Percentiles rank a stretch among this genome's conserved stretches.
Evolutionary conservation across 495 filamentous ascomycete genomes (phyloP).

Genomic region (Collariella sp.): DNA sequence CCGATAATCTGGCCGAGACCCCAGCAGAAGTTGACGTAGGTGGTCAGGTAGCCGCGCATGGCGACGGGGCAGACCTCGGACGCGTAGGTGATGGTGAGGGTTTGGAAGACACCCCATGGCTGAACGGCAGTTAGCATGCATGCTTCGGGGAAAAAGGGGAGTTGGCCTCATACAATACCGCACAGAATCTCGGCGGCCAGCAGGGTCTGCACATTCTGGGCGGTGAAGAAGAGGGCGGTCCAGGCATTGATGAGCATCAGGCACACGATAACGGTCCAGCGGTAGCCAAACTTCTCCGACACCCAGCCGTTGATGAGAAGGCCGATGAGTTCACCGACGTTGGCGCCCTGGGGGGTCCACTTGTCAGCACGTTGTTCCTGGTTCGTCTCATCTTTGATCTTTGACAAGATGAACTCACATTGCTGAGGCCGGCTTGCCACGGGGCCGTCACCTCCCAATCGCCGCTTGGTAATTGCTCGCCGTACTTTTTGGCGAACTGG

Average conservation of each 20-base stretch:
- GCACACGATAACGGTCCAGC: slow-evolving; percentile 61
- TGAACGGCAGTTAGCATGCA: slow-evolving; percentile 5
- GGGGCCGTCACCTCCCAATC: slow-evolving; percentile 58
- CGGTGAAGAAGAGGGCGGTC: slow-evolving; percentile 70
- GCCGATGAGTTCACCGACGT: slow-evolving; percentile 63
- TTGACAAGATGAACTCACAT: slow-evolving; percentile 36
- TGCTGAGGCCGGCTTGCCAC: slow-evolving; percentile 72
- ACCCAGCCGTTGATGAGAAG: slow-evolving; percentile 68
- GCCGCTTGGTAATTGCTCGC: slow-evolving; percentile 46
- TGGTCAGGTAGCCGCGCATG: slow-evolving; percentile 65
- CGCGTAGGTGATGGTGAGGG: slow-evolving; percentile 68
- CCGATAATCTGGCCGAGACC: slow-evolving; percentile 69
- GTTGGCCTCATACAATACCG: slow-evolving; percentile 43
- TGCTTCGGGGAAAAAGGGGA: slow-evolving; percentile 13
- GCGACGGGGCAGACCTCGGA: slow-evolving; percentile 70
- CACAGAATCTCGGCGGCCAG: slow-evolving; percentile 68
- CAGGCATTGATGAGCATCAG: slow-evolving; percentile 57
- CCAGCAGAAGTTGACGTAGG: slow-evolving; percentile 80
- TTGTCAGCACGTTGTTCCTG: not conserved
- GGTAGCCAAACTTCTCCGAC: slow-evolving; percentile 66
- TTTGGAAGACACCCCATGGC: slow-evolving; percentile 76
- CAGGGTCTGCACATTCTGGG: slow-evolving; percentile 57
- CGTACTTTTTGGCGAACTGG: slow-evolving; percentile 64
- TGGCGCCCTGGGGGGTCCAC: slow-evolving; percentile 22
- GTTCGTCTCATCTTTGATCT: not conserved